A percentile compares a stretch with the other conserved stretches of the same genome.
These are phyloP conservation scores for Clavispora asparagi DNA, from an alignment of 805 yeast genomes.

Conservation along the genomic window DNA sequence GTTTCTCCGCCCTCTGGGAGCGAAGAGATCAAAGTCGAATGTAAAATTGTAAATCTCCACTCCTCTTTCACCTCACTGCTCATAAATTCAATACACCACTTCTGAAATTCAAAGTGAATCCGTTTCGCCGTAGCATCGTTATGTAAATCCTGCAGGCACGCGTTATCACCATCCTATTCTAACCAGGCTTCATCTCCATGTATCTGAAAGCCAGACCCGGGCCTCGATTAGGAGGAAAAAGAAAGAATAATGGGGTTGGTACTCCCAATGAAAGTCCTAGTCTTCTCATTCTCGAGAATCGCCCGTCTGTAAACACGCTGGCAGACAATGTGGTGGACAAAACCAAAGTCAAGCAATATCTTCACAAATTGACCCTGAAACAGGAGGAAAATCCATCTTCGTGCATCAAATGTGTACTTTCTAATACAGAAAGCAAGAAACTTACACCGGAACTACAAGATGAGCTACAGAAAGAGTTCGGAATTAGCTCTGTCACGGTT, in stretches of 20 bases:
- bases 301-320: not conserved
- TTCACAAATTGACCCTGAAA: conserved; percentile 14
- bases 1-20: no score
- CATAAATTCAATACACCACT: no score
- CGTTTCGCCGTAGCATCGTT: not conserved
- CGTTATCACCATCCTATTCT: not conserved
- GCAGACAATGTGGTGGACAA: conserved; percentile 17
- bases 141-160: not conserved
- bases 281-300: not conserved
- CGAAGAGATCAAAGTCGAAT: no score
- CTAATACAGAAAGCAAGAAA: conserved; percentile 22
- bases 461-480: conserved; percentile 17
- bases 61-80: no score
- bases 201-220: not conserved
- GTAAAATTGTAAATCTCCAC: no score
- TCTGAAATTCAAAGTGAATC: no score
- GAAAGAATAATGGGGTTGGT: not conserved
- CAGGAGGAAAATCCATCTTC: conserved; percentile 4
- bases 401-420: conserved; percentile 16
- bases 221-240: not conserved
- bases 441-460: conserved; percentile 13
- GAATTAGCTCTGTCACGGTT: conserved; percentile 16
- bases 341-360: conserved; percentile 20
- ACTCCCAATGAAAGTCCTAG: conserved; percentile 1
- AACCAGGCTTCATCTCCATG: not conserved